Base-by-base conservation (phyloP, 2,329 filamentous ascomycete species). In the Colletotrichum falcatum region DNA sequence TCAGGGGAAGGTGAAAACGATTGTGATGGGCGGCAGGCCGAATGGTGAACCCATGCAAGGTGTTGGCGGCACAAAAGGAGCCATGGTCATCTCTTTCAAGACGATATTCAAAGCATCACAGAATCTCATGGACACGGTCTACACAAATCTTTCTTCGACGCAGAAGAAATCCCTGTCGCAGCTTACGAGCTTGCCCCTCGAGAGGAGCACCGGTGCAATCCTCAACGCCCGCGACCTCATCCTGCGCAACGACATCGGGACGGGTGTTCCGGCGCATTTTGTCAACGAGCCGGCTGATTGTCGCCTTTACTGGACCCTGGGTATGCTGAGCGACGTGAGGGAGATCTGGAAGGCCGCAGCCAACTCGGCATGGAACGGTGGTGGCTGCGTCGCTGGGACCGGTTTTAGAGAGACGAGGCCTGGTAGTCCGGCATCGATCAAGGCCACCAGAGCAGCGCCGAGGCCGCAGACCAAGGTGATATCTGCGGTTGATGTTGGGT, bases 251-350 rank as follows among this genome's bases (percentile, higher is more conserved):
- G 77, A 83, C 69, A 58, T 82, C 59, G 74, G 78, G 18, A 81
- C 83, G 62, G 81, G 81, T 12, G 72, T 79, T 0, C 85, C 85
- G 2, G 79, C 85, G 16, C 85, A 88, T 71, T 87, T 83, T 70
- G 76, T 85, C 2, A 81, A 81, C 55, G 83, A 87, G 76, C 77
- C 83, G 33, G 80, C 82, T 5, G 85, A 86, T 74, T 88, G 85
- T 74, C 80, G 85, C n/a, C 81, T 87, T 44, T 87, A 81, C 77
- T 87, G 84, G 79, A 86, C 85, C 1, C 79, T 80, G 35, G 79
- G 77, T 37, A 87, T 86, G 83, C 74, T 84, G 53, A 79, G 76
- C 18, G 83, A 86, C 72, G 80, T 84, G 48, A 79, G 78, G 14
- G 82, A 82, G 39, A 77, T 84, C 23, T 87, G 85, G 85, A 83